Base-by-base conservation (phyloP, 805 yeast species). In the Lipomyces anomalus region DNA sequence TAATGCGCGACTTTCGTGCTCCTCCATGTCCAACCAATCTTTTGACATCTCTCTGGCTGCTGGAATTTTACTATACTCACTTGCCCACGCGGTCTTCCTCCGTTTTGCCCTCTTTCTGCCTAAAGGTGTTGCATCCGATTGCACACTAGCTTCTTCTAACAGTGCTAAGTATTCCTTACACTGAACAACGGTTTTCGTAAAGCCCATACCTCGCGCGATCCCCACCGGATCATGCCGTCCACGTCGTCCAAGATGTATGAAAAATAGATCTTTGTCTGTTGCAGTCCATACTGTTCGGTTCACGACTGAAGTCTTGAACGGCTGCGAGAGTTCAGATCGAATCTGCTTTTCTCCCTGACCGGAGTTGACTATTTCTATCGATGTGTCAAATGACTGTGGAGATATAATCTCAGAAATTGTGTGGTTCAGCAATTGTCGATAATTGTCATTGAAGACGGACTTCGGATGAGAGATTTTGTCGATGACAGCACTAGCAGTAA, bases 141-240 rank as follows among this genome's bases (percentile, higher is more conserved):
- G 36, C 6, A 44, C 28, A 4, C 20, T 16, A 23, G 21, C 6
- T 5, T 37, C 26, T 24, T 48, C 53, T 3, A 50, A 39, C 18
- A 30, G 6, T 2, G 49, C 28, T 1, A 48, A 41, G 40, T 41
- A 48, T 26, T 50, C 55, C 4, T 47, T 47, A 22, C 48, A 43
- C 30, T 50, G 51, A n/a, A 44, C 24, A 6, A 46, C 38, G 3
- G 50, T 28, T 32, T 50, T 50, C 9, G 49, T 48, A n/a, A n/a
- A n/a, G 17, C 22, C 33, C 2, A 50, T 39, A 2, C 45, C 49
- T 13, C 35, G 40, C 16, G 55, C 40, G 9, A 50, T 48, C 3
- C 47, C 52, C 13, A 18, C 43, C 1, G 52, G 52, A 34, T 50
- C 48, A 22, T 48, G 55, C 20, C 55, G 43, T 13, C 51, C 37